These are phyloP conservation scores for Pontederia paniculata DNA, from an alignment of 176 grass and related monocot genomes.

Conservation along the genomic window DNA sequence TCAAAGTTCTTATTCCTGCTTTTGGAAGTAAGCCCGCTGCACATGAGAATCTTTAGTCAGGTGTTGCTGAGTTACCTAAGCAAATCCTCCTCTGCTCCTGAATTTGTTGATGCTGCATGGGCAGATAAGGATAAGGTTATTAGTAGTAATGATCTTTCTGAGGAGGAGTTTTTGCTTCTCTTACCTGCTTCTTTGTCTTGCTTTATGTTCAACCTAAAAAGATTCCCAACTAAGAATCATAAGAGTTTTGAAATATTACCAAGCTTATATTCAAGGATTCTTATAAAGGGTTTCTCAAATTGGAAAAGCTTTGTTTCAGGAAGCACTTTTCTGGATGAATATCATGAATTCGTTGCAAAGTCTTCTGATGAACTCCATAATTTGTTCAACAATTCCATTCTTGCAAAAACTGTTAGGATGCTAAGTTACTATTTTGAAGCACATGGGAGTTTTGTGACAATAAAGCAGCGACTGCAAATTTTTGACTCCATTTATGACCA, in stretches of 20 bases:
- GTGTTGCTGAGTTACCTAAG: slow-evolving; percentile 46
- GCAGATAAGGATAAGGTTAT: slow-evolving; percentile 4
- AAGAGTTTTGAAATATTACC: slow-evolving; percentile 28
- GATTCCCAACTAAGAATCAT: slow-evolving; percentile 28
- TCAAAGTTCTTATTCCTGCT: slow-evolving; percentile 45
- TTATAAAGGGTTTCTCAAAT: slow-evolving; percentile 56
- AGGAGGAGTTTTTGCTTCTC: slow-evolving; percentile 54
- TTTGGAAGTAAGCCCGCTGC: slow-evolving; percentile 58
- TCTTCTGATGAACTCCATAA: slow-evolving; percentile 47
- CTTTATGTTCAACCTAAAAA: slow-evolving; percentile 26
- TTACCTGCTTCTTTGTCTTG: slow-evolving; percentile 72
- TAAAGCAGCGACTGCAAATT: slow-evolving; percentile 53
- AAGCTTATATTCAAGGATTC: slow-evolving; percentile 43
- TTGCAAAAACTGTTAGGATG: slow-evolving; percentile 72
- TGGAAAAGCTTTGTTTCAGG: slow-evolving; percentile 56
- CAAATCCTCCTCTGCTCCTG: slow-evolving; percentile 29
- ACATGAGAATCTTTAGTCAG: slow-evolving; percentile 60
- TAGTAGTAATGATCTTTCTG: slow-evolving; percentile 8
- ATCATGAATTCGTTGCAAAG: slow-evolving; percentile 26
- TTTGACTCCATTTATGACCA: slow-evolving; percentile 50
- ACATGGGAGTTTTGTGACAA: slow-evolving; percentile 27
- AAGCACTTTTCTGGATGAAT: slow-evolving; percentile 46
- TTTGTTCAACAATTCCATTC: slow-evolving; percentile 55
- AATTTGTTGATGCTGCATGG: slow-evolving; percentile 30
- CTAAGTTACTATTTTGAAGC: slow-evolving; percentile 32